Conservation (phyloP, 2,329 filamentous ascomycete genomes). For the Pseudogymnoascus sp. region DNA sequence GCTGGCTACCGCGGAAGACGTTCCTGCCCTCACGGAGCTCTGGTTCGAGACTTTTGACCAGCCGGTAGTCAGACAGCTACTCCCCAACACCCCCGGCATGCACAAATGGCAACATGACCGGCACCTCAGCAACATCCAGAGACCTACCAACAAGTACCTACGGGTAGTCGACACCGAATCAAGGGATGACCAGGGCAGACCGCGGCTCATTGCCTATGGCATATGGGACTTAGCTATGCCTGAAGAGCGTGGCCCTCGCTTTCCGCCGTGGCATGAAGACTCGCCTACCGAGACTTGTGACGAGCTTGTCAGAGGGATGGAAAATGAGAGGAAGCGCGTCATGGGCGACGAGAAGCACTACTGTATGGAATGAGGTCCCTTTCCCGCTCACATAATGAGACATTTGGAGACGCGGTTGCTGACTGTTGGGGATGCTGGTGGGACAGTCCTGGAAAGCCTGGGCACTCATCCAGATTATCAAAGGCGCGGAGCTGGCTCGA, state of each 20-base stretch:
- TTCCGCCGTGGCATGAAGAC: neutral
- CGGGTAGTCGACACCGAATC: neutral
- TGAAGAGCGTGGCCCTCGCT: neutral
- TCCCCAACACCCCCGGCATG: neutral
- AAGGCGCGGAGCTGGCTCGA: slow-evolving; percentile 21
- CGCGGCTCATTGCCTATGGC: neutral
- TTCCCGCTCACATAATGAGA: neutral
- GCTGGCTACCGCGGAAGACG: neutral
- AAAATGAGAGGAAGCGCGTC: neutral
- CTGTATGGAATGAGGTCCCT: neutral
- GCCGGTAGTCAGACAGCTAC: neutral
- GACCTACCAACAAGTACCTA: neutral
- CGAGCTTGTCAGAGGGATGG: neutral
- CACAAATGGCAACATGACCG: neutral
- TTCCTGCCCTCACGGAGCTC: neutral
- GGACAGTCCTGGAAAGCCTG: slow-evolving; percentile 23
- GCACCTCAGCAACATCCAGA: neutral
- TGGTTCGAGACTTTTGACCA: neutral
- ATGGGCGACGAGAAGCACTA: neutral
- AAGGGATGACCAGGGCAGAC: neutral
- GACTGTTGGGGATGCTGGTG: neutral
- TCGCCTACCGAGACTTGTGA: neutral
- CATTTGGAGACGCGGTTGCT: neutral
- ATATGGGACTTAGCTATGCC: neutral
- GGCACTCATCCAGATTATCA: slow-evolving; percentile 20